Conservation (phyloP, 2,329 filamentous ascomycete species). For the Penicillium sp. region DNA sequence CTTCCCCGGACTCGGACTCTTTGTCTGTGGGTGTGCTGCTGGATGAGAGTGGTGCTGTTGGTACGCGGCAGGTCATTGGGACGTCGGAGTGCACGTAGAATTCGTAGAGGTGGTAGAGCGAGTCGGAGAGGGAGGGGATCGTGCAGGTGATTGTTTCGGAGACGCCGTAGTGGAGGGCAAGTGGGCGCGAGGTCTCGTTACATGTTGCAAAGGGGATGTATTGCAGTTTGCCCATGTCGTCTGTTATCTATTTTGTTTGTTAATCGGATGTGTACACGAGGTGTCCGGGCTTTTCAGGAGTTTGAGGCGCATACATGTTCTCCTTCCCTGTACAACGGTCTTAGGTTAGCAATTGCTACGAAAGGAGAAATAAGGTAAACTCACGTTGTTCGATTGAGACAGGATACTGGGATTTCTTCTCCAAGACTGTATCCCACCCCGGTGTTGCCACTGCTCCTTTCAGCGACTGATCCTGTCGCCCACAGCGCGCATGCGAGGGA, state of each 20-base stretch:
- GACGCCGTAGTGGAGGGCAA: constrained; percentile 83
- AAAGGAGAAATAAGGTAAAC: constrained; percentile 31
- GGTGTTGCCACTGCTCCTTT: constrained; percentile 17
- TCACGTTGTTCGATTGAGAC: constrained; percentile 71
- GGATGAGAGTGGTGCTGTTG: constrained; percentile 64
- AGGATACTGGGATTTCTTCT: constrained; percentile 66
- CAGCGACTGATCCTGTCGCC: constrained; percentile 25
- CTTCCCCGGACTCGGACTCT: constrained; percentile 47
- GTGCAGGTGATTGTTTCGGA: constrained; percentile 59
- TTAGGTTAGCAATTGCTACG: constrained; percentile 5
- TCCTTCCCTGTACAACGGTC: constrained; percentile 14
- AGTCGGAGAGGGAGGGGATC: constrained; percentile 52
- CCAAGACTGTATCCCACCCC: constrained; percentile 49
- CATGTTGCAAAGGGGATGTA: constrained; percentile 90
- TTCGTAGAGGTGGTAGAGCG: constrained; percentile 59
- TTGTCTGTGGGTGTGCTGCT: constrained; percentile 25
- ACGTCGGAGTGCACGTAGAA: constrained; percentile 98
- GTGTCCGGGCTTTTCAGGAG: constrained; percentile 13
- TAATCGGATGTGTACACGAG: background rate
- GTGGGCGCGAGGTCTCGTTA: constrained; percentile 78
- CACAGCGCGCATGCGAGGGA: constrained; percentile 18
- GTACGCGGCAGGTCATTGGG: constrained; percentile 85
- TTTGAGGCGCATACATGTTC: constrained; percentile 24
- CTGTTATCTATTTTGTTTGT: constrained; percentile 58
- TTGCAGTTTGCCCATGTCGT: constrained; percentile 76